Conservation (phyloP, 495 filamentous ascomycete species). For the Aspergillus coremiiformis region DNA sequence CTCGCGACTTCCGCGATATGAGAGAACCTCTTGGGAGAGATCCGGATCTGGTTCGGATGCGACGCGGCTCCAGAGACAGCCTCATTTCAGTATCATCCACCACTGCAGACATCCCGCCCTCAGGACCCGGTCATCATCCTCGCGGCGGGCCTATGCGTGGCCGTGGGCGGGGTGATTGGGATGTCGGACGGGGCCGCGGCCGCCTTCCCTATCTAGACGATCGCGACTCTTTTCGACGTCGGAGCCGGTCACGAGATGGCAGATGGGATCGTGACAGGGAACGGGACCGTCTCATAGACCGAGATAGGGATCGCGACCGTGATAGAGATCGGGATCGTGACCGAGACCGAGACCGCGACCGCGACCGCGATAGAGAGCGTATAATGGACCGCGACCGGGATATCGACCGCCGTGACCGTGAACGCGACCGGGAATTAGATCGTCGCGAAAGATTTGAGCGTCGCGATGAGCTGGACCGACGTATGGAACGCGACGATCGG, state of each 20-base stretch:
- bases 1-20: slow-evolving; percentile 45
- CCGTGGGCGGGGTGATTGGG: slow-evolving; percentile 62
- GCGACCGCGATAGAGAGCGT: slow-evolving; percentile 25
- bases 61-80: slow-evolving; percentile 53
- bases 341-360: slow-evolving; percentile 14
- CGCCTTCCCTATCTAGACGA: slow-evolving; percentile 52
- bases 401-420: slow-evolving; percentile 30
- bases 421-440: slow-evolving; percentile 32
- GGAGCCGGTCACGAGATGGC: slow-evolving; percentile 65
- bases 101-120: slow-evolving; percentile 53
- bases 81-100: slow-evolving; percentile 63
- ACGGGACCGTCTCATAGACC: slow-evolving; percentile 17
- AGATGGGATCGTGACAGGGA: slow-evolving; percentile 43
- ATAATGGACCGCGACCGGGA: slow-evolving; percentile 27
- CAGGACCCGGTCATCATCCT: slow-evolving; percentile 40
- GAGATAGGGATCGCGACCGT: slow-evolving; percentile 38
- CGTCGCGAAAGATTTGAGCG: slow-evolving; percentile 40
- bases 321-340: slow-evolving; percentile 24
- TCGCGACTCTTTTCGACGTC: slow-evolving; percentile 46
- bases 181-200: slow-evolving; percentile 50
- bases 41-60: slow-evolving; percentile 40
- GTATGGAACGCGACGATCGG: slow-evolving; percentile 34
- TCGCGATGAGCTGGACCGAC: slow-evolving; percentile 39
- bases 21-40: slow-evolving; percentile 35
- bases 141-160: slow-evolving; percentile 53